phyloP scores from a whole-genome alignment of 2,329 filamentous ascomycete species.

The Curvularia hawaiiensis region DNA sequence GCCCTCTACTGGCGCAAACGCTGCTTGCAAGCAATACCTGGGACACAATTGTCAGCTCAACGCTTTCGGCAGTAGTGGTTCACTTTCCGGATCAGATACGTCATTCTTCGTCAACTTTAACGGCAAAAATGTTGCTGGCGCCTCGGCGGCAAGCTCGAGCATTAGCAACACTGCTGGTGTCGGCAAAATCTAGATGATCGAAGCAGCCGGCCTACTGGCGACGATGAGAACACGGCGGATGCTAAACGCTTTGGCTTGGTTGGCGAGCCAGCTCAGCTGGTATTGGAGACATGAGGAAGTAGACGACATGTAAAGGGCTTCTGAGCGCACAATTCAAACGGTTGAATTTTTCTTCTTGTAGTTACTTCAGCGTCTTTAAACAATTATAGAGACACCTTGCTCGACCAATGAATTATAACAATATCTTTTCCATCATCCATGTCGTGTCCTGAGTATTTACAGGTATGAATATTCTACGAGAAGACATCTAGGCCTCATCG shows the following conservation, averaged over 20 bases:
- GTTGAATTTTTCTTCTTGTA: not conserved
- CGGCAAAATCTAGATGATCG: conserved; percentile 24
- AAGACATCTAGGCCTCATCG: conserved; percentile 8
- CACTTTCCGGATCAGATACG: conserved; percentile 48
- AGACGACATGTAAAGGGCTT: not conserved
- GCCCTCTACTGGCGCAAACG: conserved; percentile 22
- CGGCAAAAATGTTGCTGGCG: conserved; percentile 58
- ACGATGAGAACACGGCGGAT: conserved; percentile 47
- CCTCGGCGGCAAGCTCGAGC: conserved; percentile 22
- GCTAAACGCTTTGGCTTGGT: conserved; percentile 33
- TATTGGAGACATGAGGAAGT: not conserved
- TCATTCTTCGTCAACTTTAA: conserved; percentile 58
- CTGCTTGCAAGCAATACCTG: conserved; percentile 54
- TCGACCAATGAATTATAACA: not conserved
- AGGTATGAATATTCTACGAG: not conserved
- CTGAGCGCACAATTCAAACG: not conserved
- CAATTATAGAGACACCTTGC: not conserved
- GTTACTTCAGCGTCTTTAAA: not conserved
- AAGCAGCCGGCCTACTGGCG: conserved; percentile 48
- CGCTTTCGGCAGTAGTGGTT: conserved; percentile 39
- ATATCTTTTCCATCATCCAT: not conserved
- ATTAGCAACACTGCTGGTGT: conserved; percentile 30
- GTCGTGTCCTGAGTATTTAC: not conserved
- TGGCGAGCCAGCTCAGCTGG: conserved; percentile 1
- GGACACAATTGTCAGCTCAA: conserved; percentile 61